phyloP scores from a whole-genome alignment of 2,329 filamentous ascomycete species.

The Sporothrix globosa region DNA sequence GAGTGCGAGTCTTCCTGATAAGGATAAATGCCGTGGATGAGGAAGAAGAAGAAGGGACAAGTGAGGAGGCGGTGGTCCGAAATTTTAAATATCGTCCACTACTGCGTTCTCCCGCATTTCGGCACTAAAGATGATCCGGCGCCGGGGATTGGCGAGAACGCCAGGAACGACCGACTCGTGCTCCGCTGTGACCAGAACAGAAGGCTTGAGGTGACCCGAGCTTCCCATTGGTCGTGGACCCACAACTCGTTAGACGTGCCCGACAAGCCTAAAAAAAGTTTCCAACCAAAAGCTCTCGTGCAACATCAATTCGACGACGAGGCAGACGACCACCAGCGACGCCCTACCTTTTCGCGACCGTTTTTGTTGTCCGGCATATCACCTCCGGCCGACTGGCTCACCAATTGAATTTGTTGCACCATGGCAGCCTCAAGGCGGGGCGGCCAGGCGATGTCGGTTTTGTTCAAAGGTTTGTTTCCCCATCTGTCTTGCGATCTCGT shows the following conservation, averaged over 20 bases:
- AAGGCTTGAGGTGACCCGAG: not conserved
- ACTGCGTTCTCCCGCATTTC: not conserved
- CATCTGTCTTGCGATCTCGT: conserved; percentile 6
- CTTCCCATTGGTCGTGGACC: conserved; percentile 1
- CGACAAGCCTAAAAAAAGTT: conserved; percentile 31
- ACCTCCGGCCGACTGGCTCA: not conserved
- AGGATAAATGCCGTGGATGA: conserved; percentile 75
- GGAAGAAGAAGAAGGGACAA: conserved; percentile 42
- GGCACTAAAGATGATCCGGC: conserved; percentile 33
- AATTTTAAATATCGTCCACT: conserved; percentile 15
- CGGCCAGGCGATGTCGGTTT: conserved; percentile 52
- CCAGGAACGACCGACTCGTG: not conserved
- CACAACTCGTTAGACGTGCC: not conserved
- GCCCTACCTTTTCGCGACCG: not conserved
- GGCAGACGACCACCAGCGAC: conserved; percentile 9
- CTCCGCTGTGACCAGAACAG: not conserved
- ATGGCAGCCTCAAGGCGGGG: conserved; percentile 64
- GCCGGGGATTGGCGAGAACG: conserved; percentile 23
- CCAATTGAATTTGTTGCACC: conserved; percentile 1
- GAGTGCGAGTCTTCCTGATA: conserved; percentile 63
- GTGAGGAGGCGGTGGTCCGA: not conserved
- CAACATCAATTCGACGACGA: conserved; percentile 13
- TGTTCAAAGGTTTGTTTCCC: conserved; percentile 52
- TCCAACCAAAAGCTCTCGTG: conserved; percentile 24
- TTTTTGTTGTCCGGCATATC: not conserved